Evolutionary conservation across 1,139 yeast species (phyloP).

Genomic region (Candida albicans): DNA sequence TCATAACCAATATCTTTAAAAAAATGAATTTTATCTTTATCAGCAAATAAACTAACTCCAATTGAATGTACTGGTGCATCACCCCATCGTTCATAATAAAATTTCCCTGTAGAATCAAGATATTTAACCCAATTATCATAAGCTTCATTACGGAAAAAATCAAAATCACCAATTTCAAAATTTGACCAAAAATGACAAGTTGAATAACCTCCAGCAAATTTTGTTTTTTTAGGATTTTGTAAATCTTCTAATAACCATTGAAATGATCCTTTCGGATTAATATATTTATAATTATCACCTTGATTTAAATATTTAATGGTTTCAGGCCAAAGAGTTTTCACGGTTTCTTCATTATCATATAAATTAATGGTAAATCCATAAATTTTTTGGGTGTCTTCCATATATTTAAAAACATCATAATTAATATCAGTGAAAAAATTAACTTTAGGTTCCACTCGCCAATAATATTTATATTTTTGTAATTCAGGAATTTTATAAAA

Average conservation of each 20-base stretch:
- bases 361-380: slow-evolving; percentile 71
- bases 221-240: slow-evolving; percentile 58
- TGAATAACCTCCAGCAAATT: slow-evolving; percentile 64
- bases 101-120: slow-evolving; percentile 71
- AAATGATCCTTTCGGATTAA: slow-evolving; percentile 58
- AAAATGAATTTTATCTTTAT: slow-evolving; percentile 73
- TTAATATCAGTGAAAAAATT: slow-evolving; percentile 64
- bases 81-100: slow-evolving; percentile 89
- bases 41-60: slow-evolving; percentile 74
- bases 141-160: slow-evolving; percentile 67
- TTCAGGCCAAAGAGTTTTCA: slow-evolving; percentile 66
- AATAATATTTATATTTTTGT: slow-evolving; percentile 54
- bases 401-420: slow-evolving; percentile 75
- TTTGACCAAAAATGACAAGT: slow-evolving; percentile 91
- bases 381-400: slow-evolving; percentile 60
- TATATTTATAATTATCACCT: slow-evolving; percentile 61
- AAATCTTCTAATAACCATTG: slow-evolving; percentile 71
- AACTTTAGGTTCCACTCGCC: slow-evolving; percentile 83
- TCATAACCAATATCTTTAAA: slow-evolving; percentile 82
- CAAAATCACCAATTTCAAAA: slow-evolving; percentile 81
- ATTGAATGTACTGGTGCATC: slow-evolving; percentile 87
- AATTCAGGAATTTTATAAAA: slow-evolving; percentile 66
- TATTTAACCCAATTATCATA: slow-evolving; percentile 64
- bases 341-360: slow-evolving; percentile 67
- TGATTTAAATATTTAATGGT: slow-evolving; percentile 56